Conservation (phyloP, 2,329 filamentous ascomycete genomes). For the Neurospora sp. region DNA sequence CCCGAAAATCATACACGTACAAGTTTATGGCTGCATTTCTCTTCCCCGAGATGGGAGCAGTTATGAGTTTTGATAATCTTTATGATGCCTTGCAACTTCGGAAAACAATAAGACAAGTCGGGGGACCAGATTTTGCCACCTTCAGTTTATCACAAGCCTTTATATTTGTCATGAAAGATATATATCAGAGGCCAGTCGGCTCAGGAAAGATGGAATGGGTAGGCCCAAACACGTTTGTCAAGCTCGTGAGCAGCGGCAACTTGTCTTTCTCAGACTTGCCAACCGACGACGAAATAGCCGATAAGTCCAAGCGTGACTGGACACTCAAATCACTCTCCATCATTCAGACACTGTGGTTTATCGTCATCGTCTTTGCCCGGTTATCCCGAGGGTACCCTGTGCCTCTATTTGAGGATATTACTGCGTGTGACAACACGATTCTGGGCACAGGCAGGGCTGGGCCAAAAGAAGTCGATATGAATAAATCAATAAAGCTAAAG, state of each 20-base stretch:
- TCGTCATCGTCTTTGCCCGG: not conserved
- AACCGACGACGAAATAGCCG: not conserved
- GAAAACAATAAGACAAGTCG: not conserved
- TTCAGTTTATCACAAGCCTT: not conserved
- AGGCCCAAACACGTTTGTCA: fast-evolving
- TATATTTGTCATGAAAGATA: fast-evolving
- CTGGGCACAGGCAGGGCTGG: too few species aligned
- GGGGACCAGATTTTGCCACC: not conserved
- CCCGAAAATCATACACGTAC: fast-evolving
- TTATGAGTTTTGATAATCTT: fast-evolving
- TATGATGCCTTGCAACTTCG: not conserved
- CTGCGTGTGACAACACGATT: too few species aligned
- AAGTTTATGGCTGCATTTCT: not conserved
- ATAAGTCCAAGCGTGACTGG: not conserved
- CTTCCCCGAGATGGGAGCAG: not conserved
- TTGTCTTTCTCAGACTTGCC: not conserved
- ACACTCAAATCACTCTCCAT: not conserved
- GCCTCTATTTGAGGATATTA: not conserved
- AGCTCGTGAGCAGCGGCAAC: not conserved
- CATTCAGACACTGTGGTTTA: not conserved
- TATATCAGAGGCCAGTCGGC: not conserved
- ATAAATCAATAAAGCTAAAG: too few species aligned
- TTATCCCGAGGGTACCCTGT: not conserved
- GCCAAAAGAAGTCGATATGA: too few species aligned
- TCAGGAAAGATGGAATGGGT: not conserved